Conservation (phyloP, 768 basidiomycete genomes). For the Lactarius vividus region DNA sequence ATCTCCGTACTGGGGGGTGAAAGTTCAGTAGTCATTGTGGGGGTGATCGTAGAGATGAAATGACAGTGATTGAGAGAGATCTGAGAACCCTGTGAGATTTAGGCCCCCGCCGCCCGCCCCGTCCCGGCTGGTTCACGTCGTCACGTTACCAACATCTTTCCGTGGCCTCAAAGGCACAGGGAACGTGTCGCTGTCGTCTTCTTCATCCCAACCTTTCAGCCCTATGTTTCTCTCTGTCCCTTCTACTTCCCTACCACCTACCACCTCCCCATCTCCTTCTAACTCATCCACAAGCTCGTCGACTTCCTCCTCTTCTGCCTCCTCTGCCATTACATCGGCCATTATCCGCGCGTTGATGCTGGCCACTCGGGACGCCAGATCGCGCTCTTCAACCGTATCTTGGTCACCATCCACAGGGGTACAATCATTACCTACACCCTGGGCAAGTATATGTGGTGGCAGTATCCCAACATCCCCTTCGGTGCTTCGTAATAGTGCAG, state of each 20-base stretch:
- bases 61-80: slow-evolving; percentile 18
- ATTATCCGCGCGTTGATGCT: slow-evolving; percentile 74
- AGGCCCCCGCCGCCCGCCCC: background rate
- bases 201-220: slow-evolving; percentile 42
- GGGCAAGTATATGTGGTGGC: slow-evolving; percentile 15
- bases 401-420: slow-evolving; percentile 3
- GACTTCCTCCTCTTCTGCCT: slow-evolving; percentile 45
- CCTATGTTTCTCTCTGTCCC: background rate
- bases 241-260: slow-evolving; percentile 17
- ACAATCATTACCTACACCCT: slow-evolving; percentile 20
- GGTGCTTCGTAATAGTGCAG: slow-evolving; percentile 59
- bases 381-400: slow-evolving; percentile 15
- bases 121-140: slow-evolving; percentile 1
- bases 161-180: slow-evolving; percentile 68
- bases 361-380: slow-evolving; percentile 62
- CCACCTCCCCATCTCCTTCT: slow-evolving; percentile 35
- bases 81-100: slow-evolving; percentile 14
- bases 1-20: slow-evolving; percentile 80
- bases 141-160: slow-evolving; percentile 67
- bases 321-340: slow-evolving; percentile 68
- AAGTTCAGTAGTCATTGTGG: slow-evolving; percentile 42
- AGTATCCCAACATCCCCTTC: slow-evolving; percentile 29
- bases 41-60: slow-evolving; percentile 16
- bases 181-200: slow-evolving; percentile 62
- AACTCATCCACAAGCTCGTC: slow-evolving; percentile 35